phyloP scores from a whole-genome alignment of 2,329 filamentous ascomycete species.

The Alternaria postmessia region DNA sequence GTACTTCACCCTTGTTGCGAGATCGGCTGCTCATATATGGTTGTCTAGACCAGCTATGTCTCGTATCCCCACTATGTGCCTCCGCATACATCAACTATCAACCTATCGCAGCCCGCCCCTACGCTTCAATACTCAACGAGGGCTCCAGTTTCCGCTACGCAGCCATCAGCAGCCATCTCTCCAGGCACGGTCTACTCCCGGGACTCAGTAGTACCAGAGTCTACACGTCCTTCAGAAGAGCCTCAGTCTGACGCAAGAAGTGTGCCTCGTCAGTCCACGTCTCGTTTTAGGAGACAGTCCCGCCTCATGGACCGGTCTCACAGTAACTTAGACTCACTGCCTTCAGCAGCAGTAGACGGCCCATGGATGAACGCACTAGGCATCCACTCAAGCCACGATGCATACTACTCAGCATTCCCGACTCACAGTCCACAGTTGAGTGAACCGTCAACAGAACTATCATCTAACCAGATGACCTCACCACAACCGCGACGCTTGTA shows the following conservation, averaged over 20 bases:
- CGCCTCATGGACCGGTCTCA: conserved; percentile 43
- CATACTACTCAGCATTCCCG: conserved; percentile 44
- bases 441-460: conserved; percentile 41
- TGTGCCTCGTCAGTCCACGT: conserved; percentile 19
- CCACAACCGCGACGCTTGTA: conserved; percentile 55
- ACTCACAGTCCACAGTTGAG: conserved; percentile 45
- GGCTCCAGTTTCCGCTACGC: conserved; percentile 26
- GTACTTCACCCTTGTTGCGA: conserved; percentile 23
- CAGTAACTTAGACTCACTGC: conserved; percentile 56
- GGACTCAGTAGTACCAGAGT: conserved; percentile 32
- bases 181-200: conserved; percentile 43
- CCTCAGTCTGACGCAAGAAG: conserved; percentile 23
- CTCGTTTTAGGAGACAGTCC: conserved; percentile 17
- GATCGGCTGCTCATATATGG: conserved; percentile 18
- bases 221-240: conserved; percentile 32
- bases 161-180: conserved; percentile 37
- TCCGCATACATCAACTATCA: conserved; percentile 41
- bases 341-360: conserved; percentile 46
- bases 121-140: conserved; percentile 35
- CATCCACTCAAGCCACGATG: conserved; percentile 45
- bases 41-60: conserved; percentile 34
- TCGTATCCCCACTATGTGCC: conserved; percentile 45
- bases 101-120: conserved; percentile 31
- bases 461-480: conserved; percentile 35
- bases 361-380: conserved; percentile 54